Evolutionary conservation across 441 rosid species (phyloP).

Genomic region (Omphalea diandra): DNA sequence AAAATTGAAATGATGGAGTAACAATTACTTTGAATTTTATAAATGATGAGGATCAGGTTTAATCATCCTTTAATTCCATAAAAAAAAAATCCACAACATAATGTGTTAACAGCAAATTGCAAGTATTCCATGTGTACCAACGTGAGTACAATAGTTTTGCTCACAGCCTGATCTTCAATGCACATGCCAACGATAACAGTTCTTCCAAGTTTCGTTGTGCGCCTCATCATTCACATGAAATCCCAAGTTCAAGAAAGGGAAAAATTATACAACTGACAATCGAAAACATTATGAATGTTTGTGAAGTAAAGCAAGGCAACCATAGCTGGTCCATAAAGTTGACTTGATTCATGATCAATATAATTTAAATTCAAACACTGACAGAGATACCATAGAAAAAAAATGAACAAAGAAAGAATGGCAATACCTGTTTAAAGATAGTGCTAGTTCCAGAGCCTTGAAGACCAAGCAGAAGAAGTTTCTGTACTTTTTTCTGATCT

Average conservation of each 20-base stretch:
- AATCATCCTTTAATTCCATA: too few species aligned
- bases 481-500: slow-evolving; percentile 63
- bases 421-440: slow-evolving; percentile 73
- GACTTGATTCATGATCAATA: background rate
- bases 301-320: background rate
- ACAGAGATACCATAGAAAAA: background rate
- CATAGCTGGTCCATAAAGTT: background rate
- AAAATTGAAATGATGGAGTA: too few species aligned
- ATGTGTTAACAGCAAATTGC: too few species aligned
- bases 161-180: too few species aligned
- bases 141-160: too few species aligned
- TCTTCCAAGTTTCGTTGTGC: background rate
- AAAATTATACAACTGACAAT: background rate
- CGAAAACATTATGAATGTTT: background rate
- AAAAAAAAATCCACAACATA: too few species aligned
- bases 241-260: background rate
- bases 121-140: too few species aligned
- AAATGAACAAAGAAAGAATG: background rate
- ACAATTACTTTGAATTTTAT: too few species aligned
- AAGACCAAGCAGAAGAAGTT: slow-evolving; percentile 68
- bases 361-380: background rate
- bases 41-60: too few species aligned
- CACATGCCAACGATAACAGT: background rate
- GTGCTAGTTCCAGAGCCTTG: slow-evolving; percentile 85
- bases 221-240: background rate